These are phyloP conservation scores for Pythium chondricola DNA, from an alignment of 352 stramenopile genomes.

Conservation along the genomic window DNA sequence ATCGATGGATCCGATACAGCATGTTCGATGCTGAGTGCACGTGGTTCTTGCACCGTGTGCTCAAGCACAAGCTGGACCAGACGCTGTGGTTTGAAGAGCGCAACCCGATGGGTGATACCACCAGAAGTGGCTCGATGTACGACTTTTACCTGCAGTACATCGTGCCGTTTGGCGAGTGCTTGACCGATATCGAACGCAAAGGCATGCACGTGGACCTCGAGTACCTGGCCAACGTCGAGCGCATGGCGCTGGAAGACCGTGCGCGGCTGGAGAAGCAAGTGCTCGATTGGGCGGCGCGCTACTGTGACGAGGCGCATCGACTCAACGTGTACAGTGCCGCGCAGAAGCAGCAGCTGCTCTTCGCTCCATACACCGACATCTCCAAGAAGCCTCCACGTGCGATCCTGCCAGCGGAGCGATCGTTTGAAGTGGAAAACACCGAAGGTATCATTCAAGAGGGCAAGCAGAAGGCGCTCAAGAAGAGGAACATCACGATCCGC, in stretches of 20 bases:
- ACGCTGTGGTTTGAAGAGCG: slow-evolving; percentile 82
- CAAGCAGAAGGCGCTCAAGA: slow-evolving; percentile 70
- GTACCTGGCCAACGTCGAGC: slow-evolving; percentile 91
- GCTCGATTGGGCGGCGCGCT: slow-evolving; percentile 88
- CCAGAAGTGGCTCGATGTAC: slow-evolving; percentile 77
- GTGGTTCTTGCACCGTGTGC: slow-evolving; percentile 90
- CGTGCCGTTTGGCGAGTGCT: slow-evolving; percentile 95
- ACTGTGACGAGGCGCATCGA: slow-evolving; percentile 91
- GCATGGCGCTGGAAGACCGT: slow-evolving; percentile 87
- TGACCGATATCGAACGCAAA: slow-evolving; percentile 98
- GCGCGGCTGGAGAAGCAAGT: slow-evolving; percentile 78
- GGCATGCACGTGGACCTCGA: slow-evolving; percentile 87
- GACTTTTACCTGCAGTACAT: slow-evolving; percentile 98
- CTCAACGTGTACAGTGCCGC: slow-evolving; percentile 93
- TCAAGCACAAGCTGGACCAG: slow-evolving; percentile 87
- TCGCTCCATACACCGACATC: slow-evolving; percentile 82
- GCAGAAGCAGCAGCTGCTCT: slow-evolving; percentile 96
- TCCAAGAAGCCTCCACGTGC: slow-evolving; percentile 60
- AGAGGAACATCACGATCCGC: slow-evolving; percentile 69
- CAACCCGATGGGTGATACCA: slow-evolving; percentile 14
- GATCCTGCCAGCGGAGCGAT: slow-evolving; percentile 57
- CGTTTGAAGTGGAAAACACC: slow-evolving; percentile 80
- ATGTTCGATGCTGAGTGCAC: slow-evolving; percentile 97
- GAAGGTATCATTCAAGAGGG: slow-evolving; percentile 66
- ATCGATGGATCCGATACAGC: slow-evolving; percentile 95